phyloP scores from a whole-genome alignment of 1,139 yeast genomes.

The Keqinozyma sinolaborantium region DNA sequence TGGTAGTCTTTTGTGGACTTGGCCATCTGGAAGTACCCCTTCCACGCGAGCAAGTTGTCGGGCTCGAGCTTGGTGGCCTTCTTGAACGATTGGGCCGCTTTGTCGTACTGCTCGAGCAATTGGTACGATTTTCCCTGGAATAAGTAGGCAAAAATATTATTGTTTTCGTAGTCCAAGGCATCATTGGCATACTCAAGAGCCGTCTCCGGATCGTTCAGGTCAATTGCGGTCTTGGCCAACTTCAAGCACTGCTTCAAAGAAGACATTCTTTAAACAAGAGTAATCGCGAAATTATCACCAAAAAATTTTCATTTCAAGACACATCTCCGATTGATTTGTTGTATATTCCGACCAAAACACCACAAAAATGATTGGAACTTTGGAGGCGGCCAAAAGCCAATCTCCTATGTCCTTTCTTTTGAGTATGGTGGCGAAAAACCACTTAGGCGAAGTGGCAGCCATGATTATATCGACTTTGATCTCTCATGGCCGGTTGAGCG shows the following conservation, averaged over 20 bases:
- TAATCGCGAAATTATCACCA: no score
- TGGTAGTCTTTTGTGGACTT: slow-evolving; percentile 34
- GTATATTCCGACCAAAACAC: neutral
- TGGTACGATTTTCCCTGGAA: slow-evolving; percentile 61
- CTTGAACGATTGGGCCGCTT: slow-evolving; percentile 49
- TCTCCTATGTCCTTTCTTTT: slow-evolving; percentile 62
- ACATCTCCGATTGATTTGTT: slow-evolving; percentile 7
- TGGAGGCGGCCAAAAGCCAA: slow-evolving; percentile 36
- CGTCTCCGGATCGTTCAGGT: slow-evolving; percentile 52
- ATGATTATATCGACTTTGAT: slow-evolving; percentile 50
- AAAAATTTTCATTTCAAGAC: neutral
- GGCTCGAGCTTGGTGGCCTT: slow-evolving; percentile 58
- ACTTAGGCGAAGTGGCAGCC: slow-evolving; percentile 66
- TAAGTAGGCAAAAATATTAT: slow-evolving; percentile 63
- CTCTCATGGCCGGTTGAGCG: slow-evolving; percentile 56
- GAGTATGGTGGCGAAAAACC: slow-evolving; percentile 49
- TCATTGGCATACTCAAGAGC: slow-evolving; percentile 52
- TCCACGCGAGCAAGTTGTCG: slow-evolving; percentile 68
- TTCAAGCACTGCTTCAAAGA: slow-evolving; percentile 33
- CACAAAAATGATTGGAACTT: slow-evolving; percentile 5
- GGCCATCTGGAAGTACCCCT: slow-evolving; percentile 58
- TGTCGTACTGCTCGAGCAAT: slow-evolving; percentile 30
- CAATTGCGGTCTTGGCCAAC: slow-evolving; percentile 58
- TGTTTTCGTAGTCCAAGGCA: slow-evolving; percentile 50
- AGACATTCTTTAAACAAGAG: slow-evolving; percentile 9